Evolutionary conservation across 805 yeast genomes (phyloP).

Genomic region (Vanderwaltozyma verrucispora): DNA sequence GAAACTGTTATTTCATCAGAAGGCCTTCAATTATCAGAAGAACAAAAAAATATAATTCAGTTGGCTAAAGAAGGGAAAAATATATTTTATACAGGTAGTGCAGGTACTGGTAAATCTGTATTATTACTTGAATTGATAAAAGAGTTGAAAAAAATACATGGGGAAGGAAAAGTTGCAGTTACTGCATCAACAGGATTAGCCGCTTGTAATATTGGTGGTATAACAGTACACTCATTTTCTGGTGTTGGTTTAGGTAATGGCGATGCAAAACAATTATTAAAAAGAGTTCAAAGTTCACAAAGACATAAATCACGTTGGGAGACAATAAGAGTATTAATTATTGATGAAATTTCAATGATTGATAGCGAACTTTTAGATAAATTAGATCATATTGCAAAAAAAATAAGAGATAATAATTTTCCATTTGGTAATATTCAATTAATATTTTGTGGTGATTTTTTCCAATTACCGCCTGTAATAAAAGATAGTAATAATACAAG

Average conservation of each 20-base stretch:
- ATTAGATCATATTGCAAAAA: slow-evolving; percentile 48
- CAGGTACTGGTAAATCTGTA: slow-evolving; percentile 97
- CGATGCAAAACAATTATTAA: slow-evolving; percentile 34
- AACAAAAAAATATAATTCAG: slow-evolving; percentile 56
- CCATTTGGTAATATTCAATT: slow-evolving; percentile 82
- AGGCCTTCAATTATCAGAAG: slow-evolving; percentile 36
- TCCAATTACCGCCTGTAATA: slow-evolving; percentile 60
- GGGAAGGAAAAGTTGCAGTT: slow-evolving; percentile 48
- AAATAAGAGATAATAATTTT: slow-evolving; percentile 32
- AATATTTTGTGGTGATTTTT: slow-evolving; percentile 71
- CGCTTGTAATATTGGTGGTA: slow-evolving; percentile 73
- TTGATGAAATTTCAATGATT: slow-evolving; percentile 77
- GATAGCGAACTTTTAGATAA: slow-evolving; percentile 59
- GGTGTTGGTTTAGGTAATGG: slow-evolving; percentile 70
- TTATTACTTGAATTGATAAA: slow-evolving; percentile 55
- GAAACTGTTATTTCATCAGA: background rate
- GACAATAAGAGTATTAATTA: slow-evolving; percentile 45
- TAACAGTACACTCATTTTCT: slow-evolving; percentile 64
- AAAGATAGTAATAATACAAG: slow-evolving; percentile 23
- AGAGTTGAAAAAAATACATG: slow-evolving; percentile 36
- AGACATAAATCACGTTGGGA: slow-evolving; percentile 48
- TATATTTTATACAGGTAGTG: slow-evolving; percentile 92
- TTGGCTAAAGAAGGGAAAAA: slow-evolving; percentile 55
- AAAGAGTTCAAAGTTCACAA: slow-evolving; percentile 43
- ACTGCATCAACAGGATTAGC: slow-evolving; percentile 84